Conservation (phyloP, 306 rosid genomes). For the Canavalia gladiata region DNA sequence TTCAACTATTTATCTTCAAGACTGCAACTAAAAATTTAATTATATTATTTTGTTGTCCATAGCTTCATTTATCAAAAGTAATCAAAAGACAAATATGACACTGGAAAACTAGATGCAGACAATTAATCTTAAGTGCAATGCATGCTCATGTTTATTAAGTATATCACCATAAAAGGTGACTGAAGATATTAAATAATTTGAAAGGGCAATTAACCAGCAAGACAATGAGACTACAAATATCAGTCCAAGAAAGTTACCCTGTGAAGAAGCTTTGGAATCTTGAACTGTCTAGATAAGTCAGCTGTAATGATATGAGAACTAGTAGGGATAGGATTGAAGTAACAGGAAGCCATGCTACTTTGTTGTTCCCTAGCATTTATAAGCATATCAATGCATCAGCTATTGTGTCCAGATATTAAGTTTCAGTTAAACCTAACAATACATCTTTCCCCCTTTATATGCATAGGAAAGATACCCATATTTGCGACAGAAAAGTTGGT, state of each 20-base stretch:
- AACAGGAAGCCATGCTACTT: constrained; percentile 67
- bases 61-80: constrained; percentile 12
- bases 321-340: constrained; percentile 53
- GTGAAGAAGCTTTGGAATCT: constrained; percentile 60
- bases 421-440: background rate
- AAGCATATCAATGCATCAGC: constrained; percentile 15
- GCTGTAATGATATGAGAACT: constrained; percentile 58
- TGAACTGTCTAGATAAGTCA: constrained; percentile 53
- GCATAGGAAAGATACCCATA: background rate
- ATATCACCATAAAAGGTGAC: constrained; percentile 3
- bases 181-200: background rate
- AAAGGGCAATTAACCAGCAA: constrained; percentile 9
- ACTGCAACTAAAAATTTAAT: constrained; percentile 2
- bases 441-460: background rate
- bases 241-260: constrained; percentile 57
- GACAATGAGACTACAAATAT: constrained; percentile 27
- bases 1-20: constrained; percentile 4
- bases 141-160: constrained; percentile 14
- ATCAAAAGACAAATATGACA: constrained; percentile 8
- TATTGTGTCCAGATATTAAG: background rate
- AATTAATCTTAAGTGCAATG: constrained; percentile 7
- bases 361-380: constrained; percentile 49
- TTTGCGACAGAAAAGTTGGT: background rate
- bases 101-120: constrained; percentile 8
- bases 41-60: background rate